Conservation (phyloP, 2,329 filamentous ascomycete species). For the Ophiocordyceps camponoti-rufipedis region DNA sequence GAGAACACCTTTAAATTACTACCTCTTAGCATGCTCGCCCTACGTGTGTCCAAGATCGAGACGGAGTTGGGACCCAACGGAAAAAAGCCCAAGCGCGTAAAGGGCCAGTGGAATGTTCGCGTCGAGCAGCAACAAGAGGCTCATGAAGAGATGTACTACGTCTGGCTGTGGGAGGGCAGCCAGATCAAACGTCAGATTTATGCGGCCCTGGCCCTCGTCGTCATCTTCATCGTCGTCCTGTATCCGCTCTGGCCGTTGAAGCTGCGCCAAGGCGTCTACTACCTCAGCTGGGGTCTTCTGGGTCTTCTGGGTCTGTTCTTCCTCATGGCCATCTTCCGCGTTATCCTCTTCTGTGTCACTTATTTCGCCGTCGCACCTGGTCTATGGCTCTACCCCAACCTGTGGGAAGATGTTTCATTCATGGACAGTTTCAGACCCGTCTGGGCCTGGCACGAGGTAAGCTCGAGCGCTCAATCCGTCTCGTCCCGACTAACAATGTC, state of each 20-base stretch:
- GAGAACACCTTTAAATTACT: slow-evolving; percentile 92
- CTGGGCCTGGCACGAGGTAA: slow-evolving; percentile 96
- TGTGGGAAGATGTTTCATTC: slow-evolving; percentile 97
- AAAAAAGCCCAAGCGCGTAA: slow-evolving; percentile 73
- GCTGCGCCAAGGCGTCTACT: slow-evolving; percentile 88
- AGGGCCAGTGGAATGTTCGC: slow-evolving; percentile 89
- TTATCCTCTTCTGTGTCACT: slow-evolving; percentile 86
- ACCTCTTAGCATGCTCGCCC: slow-evolving; percentile 80
- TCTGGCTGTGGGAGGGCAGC: slow-evolving; percentile 88
- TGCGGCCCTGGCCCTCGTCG: slow-evolving; percentile 60
- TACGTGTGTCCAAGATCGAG: slow-evolving; percentile 64
- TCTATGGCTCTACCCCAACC: slow-evolving; percentile 94
- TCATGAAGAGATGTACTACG: slow-evolving; percentile 76
- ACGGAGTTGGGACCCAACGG: slow-evolving; percentile 44
- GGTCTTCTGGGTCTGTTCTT: slow-evolving; percentile 87
- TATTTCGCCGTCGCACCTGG: slow-evolving; percentile 73
- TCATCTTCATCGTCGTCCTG: slow-evolving; percentile 77
- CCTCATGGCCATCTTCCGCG: slow-evolving; percentile 88
- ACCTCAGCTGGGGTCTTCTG: slow-evolving; percentile 85
- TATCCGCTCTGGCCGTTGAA: slow-evolving; percentile 94
- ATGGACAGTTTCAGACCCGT: slow-evolving; percentile 91
- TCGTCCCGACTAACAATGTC: neutral
- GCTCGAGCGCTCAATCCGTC: slow-evolving; percentile 6
- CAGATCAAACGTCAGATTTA: slow-evolving; percentile 91
- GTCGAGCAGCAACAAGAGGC: slow-evolving; percentile 94